phyloP scores from a whole-genome alignment of 345 rosid genomes.

The Pistacia vera region DNA sequence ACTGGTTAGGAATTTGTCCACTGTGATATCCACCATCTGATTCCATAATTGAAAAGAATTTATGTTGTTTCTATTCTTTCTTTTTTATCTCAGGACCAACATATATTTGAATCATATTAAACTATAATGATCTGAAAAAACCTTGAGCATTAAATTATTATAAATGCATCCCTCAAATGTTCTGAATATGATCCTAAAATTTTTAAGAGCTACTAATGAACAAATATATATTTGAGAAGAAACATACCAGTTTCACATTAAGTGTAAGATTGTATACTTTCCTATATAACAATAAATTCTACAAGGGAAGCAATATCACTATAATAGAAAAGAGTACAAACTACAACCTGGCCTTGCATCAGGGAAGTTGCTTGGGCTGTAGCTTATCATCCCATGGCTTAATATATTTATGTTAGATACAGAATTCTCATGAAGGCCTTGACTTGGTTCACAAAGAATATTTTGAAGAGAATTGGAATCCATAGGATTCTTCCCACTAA shows the following conservation, averaged over 20 bases:
- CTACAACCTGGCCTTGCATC: slow-evolving; percentile 79
- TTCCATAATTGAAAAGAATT: slow-evolving; percentile 7
- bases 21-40: slow-evolving; percentile 12
- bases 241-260: background rate
- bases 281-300: background rate
- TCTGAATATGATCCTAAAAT: background rate
- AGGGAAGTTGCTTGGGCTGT: slow-evolving; percentile 74
- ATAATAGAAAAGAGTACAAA: slow-evolving; percentile 12
- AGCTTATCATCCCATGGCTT: slow-evolving; percentile 41
- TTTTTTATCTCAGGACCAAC: background rate
- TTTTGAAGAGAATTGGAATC: slow-evolving; percentile 31
- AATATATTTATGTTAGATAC: slow-evolving; percentile 23
- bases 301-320: background rate
- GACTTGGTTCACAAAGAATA: slow-evolving; percentile 28
- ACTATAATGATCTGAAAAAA: background rate
- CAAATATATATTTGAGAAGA: background rate
- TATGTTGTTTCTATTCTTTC: background rate
- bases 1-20: slow-evolving; percentile 16
- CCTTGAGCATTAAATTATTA: background rate
- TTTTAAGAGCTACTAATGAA: background rate
- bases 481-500: slow-evolving; percentile 35
- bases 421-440: slow-evolving; percentile 29
- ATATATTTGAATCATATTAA: background rate
- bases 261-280: background rate
- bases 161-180: background rate